Evolutionary conservation across 345 rosid genomes (phyloP).

Genomic region (Eucalyptus urophylla): DNA sequence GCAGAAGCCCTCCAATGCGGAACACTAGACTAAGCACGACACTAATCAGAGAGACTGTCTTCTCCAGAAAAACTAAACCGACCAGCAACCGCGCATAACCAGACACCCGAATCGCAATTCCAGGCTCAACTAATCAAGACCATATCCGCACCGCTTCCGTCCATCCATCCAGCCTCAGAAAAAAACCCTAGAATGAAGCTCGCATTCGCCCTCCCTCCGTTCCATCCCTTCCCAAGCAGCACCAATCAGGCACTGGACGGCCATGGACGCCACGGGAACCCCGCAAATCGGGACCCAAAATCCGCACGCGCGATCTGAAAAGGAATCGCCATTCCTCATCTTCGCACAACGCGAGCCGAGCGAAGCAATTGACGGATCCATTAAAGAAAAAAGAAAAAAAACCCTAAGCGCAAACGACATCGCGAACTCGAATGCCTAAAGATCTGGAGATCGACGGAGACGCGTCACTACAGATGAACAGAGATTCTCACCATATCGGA

Average conservation of each 20-base stretch:
- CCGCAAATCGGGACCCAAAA: not conserved
- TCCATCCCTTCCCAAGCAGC: not conserved
- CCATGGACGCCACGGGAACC: not conserved
- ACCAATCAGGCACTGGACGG: not conserved
- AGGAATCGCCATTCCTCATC: not conserved
- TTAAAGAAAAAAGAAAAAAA: not conserved
- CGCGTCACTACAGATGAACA: not conserved
- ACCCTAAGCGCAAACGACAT: not conserved
- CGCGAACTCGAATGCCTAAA: not conserved
- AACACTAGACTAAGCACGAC: not conserved
- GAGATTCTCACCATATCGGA: not conserved
- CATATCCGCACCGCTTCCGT: not conserved
- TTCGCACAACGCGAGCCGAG: not conserved
- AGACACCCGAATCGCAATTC: not conserved
- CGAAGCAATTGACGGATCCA: not conserved
- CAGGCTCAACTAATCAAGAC: not conserved
- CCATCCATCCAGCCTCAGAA: not conserved
- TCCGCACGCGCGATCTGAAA: not conserved
- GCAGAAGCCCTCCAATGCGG: not conserved
- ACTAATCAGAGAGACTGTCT: not conserved
- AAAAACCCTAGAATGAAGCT: not conserved
- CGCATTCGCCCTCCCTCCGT: not conserved
- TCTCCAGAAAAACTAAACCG: not conserved
- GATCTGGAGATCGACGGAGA: not conserved
- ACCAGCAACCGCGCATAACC: not conserved